phyloP scores from a whole-genome alignment of 306 rosid genomes.

The Parietaria judaica region DNA sequence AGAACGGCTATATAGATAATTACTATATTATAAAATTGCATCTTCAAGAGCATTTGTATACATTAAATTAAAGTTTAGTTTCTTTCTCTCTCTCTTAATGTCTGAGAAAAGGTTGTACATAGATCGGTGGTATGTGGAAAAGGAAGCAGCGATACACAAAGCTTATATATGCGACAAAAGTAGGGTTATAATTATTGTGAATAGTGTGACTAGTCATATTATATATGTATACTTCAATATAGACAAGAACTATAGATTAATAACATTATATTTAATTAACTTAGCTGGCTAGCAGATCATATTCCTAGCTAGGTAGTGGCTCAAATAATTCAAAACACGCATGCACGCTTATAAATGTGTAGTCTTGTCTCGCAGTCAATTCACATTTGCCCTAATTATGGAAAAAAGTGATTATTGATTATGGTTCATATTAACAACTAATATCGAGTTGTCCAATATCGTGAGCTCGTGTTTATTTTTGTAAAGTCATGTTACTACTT shows the following conservation, averaged over 20 bases:
- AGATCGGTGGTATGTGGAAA: conserved; percentile 28
- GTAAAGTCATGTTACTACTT: too few relatives aligned
- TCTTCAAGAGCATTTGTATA: conserved; percentile 16
- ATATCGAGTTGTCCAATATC: too few relatives aligned
- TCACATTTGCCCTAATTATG: too few relatives aligned
- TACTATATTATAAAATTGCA: conserved; percentile 11
- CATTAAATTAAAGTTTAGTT: conserved; percentile 20
- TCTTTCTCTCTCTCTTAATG: conserved; percentile 12
- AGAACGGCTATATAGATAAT: too few relatives aligned
- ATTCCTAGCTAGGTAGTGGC: not conserved
- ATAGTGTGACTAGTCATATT: not conserved
- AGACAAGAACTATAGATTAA: not conserved
- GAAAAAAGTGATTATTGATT: too few relatives aligned
- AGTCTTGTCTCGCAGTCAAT: too few relatives aligned
- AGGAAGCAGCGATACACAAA: conserved; percentile 27
- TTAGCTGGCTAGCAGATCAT: conserved; percentile 1
- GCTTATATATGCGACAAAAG: conserved; percentile 3
- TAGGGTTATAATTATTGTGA: not conserved
- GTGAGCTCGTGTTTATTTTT: too few relatives aligned
- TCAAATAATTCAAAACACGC: too few relatives aligned
- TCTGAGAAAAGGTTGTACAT: conserved; percentile 24
- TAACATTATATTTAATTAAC: too few relatives aligned
- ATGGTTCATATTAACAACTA: too few relatives aligned
- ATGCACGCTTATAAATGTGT: not conserved
- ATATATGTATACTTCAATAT: not conserved